Evolutionary conservation across 2,329 filamentous ascomycete genomes (phyloP).

Genomic region (Polytolypa hystricis): DNA sequence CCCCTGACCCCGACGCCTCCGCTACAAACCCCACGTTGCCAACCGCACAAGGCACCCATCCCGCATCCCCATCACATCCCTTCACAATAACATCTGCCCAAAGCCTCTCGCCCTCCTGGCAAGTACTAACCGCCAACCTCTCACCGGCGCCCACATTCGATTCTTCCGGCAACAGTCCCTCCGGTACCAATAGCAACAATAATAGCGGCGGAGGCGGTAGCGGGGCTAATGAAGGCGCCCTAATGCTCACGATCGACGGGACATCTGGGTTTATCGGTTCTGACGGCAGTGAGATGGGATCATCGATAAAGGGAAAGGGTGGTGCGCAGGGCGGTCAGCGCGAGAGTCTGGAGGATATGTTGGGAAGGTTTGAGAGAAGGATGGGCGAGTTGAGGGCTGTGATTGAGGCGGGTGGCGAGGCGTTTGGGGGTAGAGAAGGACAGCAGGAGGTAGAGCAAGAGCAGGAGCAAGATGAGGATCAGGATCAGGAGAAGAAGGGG

Average conservation of each 20-base stretch:
- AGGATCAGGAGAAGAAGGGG: neutral
- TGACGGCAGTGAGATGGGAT: slow-evolving; percentile 14
- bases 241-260: slow-evolving; percentile 38
- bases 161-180: slow-evolving; percentile 31
- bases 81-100: slow-evolving; percentile 54
- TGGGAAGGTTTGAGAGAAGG: slow-evolving; percentile 35
- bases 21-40: slow-evolving; percentile 1
- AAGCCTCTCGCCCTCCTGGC: slow-evolving; percentile 65
- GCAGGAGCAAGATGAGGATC: neutral
- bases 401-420: slow-evolving; percentile 24
- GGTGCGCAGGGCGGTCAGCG: slow-evolving; percentile 13
- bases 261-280: slow-evolving; percentile 22
- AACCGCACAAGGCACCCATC: slow-evolving; percentile 20
- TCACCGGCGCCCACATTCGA: slow-evolving; percentile 54
- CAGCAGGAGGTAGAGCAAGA: neutral
- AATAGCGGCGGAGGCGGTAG: slow-evolving; percentile 13
- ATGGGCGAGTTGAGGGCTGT: slow-evolving; percentile 33
- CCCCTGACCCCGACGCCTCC: slow-evolving; percentile 8
- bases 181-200: slow-evolving; percentile 32
- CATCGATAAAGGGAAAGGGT: slow-evolving; percentile 1
- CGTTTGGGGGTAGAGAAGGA: slow-evolving; percentile 1
- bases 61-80: slow-evolving; percentile 17
- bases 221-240: slow-evolving; percentile 30
- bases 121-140: slow-evolving; percentile 45
- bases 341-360: slow-evolving; percentile 34